Base-by-base conservation (phyloP, 164 flowering plant genomes). In the Buxus sempervirens region DNA sequence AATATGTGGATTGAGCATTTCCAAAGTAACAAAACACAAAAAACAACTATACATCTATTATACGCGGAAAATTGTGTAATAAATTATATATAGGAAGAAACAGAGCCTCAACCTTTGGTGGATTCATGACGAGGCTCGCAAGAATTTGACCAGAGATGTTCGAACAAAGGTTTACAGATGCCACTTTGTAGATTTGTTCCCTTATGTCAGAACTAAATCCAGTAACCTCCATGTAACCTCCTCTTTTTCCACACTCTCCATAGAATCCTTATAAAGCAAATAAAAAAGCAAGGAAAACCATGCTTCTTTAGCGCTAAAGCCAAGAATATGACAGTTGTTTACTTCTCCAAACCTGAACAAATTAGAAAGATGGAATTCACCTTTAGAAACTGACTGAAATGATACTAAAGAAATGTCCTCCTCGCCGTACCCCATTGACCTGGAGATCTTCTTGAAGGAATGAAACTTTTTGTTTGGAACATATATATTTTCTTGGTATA, bases 171-270 rank as follows among this genome's bases (percentile, higher is more conserved):
- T 96, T 93, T 25, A 96, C 98, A 53, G 99, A 89, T 27, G 99
- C 96, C 41, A 96, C 81, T 82, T 96, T 96, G 87, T 96, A 96
- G 62, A 96, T 90, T 69, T 93, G 99, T 72, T 96, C 96, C 79
- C 91, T 85, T 51, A 93, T 76, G 21, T 85, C 91, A 70, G 90
- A 74, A 75, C 76, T 58, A 71, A 96, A 91, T 60, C 99, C 99
- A 32, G 99, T 96, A 24, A 96, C 85, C 75, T 96, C 98, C 99
- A 96, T 96, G 81, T 93, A 96, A 73, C 99, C 99, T 77, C 99
- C 99, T 83, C 99, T 77, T 77, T 93, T 96, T 65, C 99, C 98
- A 76, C 99, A 96, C 70, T 96, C 99, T 20, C 99, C 99, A 70
- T 93, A 75, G 66, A 88, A 93, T 10, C 99, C 98, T 96, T 71